Base-by-base conservation (phyloP, 2,329 filamentous ascomycete genomes). In the Pleurostoma richardsiae region DNA sequence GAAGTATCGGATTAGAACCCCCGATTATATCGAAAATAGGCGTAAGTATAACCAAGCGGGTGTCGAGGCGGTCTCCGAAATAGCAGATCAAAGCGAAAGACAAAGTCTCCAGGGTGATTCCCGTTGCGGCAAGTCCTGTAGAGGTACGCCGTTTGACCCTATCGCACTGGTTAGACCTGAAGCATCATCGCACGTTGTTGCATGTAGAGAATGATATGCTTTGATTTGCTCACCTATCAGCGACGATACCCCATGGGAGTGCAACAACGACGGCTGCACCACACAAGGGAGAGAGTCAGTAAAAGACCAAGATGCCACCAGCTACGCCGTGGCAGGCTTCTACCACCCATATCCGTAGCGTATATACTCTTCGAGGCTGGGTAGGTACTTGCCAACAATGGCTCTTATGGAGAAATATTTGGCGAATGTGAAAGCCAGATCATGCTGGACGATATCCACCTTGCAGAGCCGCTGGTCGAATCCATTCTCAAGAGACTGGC, bases 381-480 rank as follows among this genome's bases (percentile, higher is more conserved):
- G 19, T 19, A 19, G 19, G 19, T 19, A 19, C 19, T 19, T 36
- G n/a, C 33, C 33, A 36, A 36, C 33, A 36, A 36, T 36, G 8
- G 33, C 33, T n/a, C 33, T 36, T 8, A 36, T 36, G n/a, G 33
- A 8, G 33, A 36, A 36, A n/a, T 36, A 36, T n/a, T 44, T 29
- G 19, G 45, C 48, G 11, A 50, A 30, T 10, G 43, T 42, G 31
- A 30, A 41, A 10, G 45, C 42, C 33, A 50, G 39, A 26, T 44
- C 39, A 11, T 31, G 29, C 42, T 47, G 45, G 44, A 50, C 40
- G 10, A 36, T 26, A 33, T 50, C 48, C 11, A 43, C 27, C 43
- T 47, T 50, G 42, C 48, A 50, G 30, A 45, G 28, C n/a, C 7
- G n/a, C 45, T 50, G 45, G 30, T 50, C 48, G 5, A 50, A 45